phyloP scores from a whole-genome alignment of 2,329 filamentous ascomycete species.

The Paracorniculantispora psalliotae region DNA sequence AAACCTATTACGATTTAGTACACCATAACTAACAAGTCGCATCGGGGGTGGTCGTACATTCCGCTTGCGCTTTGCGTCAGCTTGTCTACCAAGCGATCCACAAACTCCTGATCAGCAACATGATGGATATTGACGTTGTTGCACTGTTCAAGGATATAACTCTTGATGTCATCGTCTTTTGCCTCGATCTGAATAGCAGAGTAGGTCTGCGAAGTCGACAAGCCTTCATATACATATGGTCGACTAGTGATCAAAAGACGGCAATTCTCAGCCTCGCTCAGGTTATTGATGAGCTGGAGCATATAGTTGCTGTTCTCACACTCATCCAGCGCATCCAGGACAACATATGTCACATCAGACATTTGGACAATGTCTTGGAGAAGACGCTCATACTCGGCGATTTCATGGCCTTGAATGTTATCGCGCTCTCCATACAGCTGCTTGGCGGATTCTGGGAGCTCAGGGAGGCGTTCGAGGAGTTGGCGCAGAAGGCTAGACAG shows the following conservation, averaged over 20 bases:
- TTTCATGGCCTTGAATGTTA: not conserved
- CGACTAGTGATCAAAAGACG: not conserved
- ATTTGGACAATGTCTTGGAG: not conserved
- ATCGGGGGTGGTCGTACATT: conserved; percentile 25
- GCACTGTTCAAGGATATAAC: conserved; percentile 18
- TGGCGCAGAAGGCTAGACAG: conserved; percentile 23
- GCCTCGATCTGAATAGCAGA: not conserved
- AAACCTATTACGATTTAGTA: conserved; percentile 19
- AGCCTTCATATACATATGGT: not conserved
- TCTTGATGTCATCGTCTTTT: conserved; percentile 18
- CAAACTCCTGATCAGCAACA: conserved; percentile 22
- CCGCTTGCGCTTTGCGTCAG: conserved; percentile 22
- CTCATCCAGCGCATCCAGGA: not conserved
- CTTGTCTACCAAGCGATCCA: conserved; percentile 20
- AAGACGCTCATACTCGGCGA: not conserved
- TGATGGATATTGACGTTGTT: conserved; percentile 18
- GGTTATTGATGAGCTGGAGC: not conserved
- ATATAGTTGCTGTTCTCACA: not conserved
- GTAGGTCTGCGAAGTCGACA: not conserved
- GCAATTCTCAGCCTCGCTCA: not conserved
- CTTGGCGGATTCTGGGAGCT: conserved; percentile 20
- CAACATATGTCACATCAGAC: not conserved
- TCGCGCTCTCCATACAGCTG: conserved; percentile 20
- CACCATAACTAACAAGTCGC: too few species aligned
- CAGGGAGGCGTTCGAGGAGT: conserved; percentile 15